A percentile compares a stretch with the other conserved stretches of the same genome.
Conservation (phyloP, 2,329 filamentous ascomycete species). For the Cytospora paraplurivora region DNA sequence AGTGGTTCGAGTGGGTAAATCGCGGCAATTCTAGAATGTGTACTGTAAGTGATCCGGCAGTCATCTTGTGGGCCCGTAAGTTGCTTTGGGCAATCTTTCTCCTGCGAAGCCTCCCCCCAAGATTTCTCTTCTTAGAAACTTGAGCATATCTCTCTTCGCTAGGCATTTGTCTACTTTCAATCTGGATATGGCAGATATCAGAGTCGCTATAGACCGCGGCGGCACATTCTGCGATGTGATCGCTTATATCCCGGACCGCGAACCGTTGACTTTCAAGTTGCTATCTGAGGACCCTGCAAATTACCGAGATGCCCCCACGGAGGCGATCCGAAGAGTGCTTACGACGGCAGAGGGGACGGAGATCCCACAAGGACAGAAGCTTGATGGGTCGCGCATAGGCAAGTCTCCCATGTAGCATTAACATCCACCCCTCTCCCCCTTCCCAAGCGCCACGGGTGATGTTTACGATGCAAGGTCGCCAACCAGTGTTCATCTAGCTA, state of each 20-base stretch:
- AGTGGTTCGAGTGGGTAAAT: background rate
- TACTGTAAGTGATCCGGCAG: background rate
- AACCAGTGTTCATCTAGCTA: conserved; percentile 39
- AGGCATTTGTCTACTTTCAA: background rate
- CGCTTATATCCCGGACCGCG: conserved; percentile 63
- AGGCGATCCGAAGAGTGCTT: conserved; percentile 69
- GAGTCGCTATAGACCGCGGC: conserved; percentile 56
- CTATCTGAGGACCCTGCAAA: conserved; percentile 73
- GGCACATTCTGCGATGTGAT: conserved; percentile 77
- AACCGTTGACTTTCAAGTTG: conserved; percentile 73
- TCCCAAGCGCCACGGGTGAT: background rate
- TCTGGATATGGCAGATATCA: conserved; percentile 30
- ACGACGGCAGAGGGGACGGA: conserved; percentile 60
- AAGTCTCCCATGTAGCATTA: background rate
- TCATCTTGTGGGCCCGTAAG: background rate
- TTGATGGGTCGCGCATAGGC: conserved; percentile 40
- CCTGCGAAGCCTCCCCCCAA: background rate
- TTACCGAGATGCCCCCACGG: conserved; percentile 70
- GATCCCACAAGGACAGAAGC: conserved; percentile 48
- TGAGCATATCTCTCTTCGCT: background rate
- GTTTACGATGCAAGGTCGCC: background rate
- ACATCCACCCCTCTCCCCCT: background rate
- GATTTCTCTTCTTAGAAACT: background rate
- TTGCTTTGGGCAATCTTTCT: background rate
- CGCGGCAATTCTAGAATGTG: background rate